Conservation (phyloP, 805 yeast genomes). For the Cyberlindnera mycetangii region DNA sequence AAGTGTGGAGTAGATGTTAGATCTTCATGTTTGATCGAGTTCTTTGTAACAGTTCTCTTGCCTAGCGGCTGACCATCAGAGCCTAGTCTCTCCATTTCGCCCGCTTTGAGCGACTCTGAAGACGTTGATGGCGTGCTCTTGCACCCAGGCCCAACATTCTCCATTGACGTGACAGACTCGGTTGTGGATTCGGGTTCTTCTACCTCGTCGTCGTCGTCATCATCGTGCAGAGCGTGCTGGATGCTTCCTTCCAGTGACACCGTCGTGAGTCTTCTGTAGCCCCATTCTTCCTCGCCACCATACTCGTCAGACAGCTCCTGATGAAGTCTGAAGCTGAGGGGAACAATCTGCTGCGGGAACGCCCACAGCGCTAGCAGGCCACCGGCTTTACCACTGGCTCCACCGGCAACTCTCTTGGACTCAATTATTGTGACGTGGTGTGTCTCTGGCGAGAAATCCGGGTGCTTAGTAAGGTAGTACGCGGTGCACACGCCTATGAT, state of each 20-base stretch:
- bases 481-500: constrained; percentile 96
- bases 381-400: constrained; percentile 97
- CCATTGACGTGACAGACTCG: constrained; percentile 7
- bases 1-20: constrained; percentile 28
- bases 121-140: constrained; percentile 18
- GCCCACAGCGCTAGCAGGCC: constrained; percentile 96
- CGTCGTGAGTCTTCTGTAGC: constrained; percentile 84
- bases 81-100: constrained; percentile 13
- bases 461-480: constrained; percentile 80
- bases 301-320: constrained; percentile 75
- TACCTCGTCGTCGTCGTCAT: constrained; percentile 22
- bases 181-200: constrained; percentile 1
- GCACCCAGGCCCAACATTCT: constrained; percentile 18
- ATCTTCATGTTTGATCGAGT: constrained; percentile 29
- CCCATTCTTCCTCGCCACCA: constrained; percentile 89
- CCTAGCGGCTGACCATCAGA: constrained; percentile 26
- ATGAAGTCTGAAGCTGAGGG: constrained; percentile 81
- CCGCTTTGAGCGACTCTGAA: constrained; percentile 12
- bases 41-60: constrained; percentile 35
- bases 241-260: constrained; percentile 86
- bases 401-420: constrained; percentile 91
- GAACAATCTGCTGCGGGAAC: constrained; percentile 91
- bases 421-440: constrained; percentile 85
- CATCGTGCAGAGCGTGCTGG: constrained; percentile 25
- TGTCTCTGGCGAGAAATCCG: constrained; percentile 65